phyloP scores from a whole-genome alignment of 495 filamentous ascomycete genomes.

The Beverwykella pulmonaria region DNA sequence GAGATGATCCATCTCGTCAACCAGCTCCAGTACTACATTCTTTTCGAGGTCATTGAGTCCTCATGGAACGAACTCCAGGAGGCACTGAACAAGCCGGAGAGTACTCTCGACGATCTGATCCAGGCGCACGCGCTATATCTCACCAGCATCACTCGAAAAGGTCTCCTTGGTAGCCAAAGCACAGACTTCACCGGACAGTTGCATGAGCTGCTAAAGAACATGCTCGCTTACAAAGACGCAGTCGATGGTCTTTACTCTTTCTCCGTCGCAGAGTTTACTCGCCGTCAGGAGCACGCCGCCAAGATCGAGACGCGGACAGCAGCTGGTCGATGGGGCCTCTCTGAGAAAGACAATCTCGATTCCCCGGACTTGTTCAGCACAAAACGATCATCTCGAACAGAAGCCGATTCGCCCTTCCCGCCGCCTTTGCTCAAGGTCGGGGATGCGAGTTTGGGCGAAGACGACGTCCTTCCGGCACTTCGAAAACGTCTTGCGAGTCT shows the following conservation, averaged over 20 bases:
- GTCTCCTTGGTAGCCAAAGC: slow-evolving; percentile 68
- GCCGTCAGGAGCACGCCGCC: slow-evolving; percentile 79
- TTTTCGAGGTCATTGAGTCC: slow-evolving; percentile 96
- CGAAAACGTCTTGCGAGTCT: slow-evolving; percentile 70
- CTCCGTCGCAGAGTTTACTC: slow-evolving; percentile 89
- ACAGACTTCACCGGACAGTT: slow-evolving; percentile 88
- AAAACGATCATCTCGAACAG: slow-evolving; percentile 5
- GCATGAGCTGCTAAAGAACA: slow-evolving; percentile 86
- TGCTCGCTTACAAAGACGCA: slow-evolving; percentile 90
- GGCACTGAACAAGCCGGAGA: slow-evolving; percentile 75
- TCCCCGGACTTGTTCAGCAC: slow-evolving; percentile 28
- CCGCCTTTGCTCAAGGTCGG: slow-evolving; percentile 32
- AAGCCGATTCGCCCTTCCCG: slow-evolving; percentile 43
- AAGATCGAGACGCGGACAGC: slow-evolving; percentile 67
- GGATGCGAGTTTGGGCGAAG: slow-evolving; percentile 49
- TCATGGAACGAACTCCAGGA: slow-evolving; percentile 87
- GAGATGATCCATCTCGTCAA: slow-evolving; percentile 99
- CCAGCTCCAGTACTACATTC: slow-evolving; percentile 97
- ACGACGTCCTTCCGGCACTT: slow-evolving; percentile 74
- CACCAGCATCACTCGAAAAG: slow-evolving; percentile 92
- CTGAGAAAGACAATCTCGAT: slow-evolving; percentile 54
- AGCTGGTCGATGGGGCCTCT: slow-evolving; percentile 65
- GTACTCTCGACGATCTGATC: slow-evolving; percentile 94
- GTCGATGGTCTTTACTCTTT: slow-evolving; percentile 95
- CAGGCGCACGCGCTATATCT: slow-evolving; percentile 88